A percentile compares a stretch with the other conserved stretches of the same genome.
These are phyloP conservation scores for Fusarium paranaense DNA, from an alignment of 2,329 filamentous ascomycete species.

Conservation along the genomic window DNA sequence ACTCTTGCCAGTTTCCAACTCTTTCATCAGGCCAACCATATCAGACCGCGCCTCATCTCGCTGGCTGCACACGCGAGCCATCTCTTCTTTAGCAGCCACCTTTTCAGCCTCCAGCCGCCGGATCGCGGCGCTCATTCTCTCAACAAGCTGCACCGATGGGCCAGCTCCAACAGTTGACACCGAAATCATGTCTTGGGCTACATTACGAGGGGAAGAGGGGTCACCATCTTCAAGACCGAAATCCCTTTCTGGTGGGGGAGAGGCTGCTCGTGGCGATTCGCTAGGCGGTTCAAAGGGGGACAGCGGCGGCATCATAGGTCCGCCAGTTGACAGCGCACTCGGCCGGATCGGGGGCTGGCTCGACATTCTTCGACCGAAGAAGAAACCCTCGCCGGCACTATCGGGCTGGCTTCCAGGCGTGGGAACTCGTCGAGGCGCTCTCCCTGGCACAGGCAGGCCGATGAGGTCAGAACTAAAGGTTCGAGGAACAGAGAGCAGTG, in stretches of 20 bases:
- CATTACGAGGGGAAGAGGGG: slow-evolving; percentile 72
- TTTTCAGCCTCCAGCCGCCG: slow-evolving; percentile 93
- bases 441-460: slow-evolving; percentile 56
- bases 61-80: slow-evolving; percentile 82
- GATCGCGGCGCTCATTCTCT: slow-evolving; percentile 94
- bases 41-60: slow-evolving; percentile 92
- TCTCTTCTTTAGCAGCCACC: slow-evolving; percentile 87
- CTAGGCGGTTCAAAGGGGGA: slow-evolving; percentile 58
- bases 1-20: slow-evolving; percentile 77
- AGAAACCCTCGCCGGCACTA: slow-evolving; percentile 53
- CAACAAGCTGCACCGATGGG: slow-evolving; percentile 93
- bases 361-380: slow-evolving; percentile 61
- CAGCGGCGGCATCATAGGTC: slow-evolving; percentile 54
- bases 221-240: slow-evolving; percentile 61
- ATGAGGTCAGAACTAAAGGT: slow-evolving; percentile 68
- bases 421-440: slow-evolving; percentile 46
- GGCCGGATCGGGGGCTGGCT: slow-evolving; percentile 59
- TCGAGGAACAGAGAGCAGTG: slow-evolving; percentile 61
- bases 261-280: slow-evolving; percentile 52
- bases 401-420: slow-evolving; percentile 64
- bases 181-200: slow-evolving; percentile 86
- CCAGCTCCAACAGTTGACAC: slow-evolving; percentile 91
- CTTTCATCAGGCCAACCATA: slow-evolving; percentile 90
- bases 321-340: slow-evolving; percentile 52
- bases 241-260: slow-evolving; percentile 59